Evolutionary conservation across 805 yeast species (phyloP), one percentile per base, ranked within the genome.

Genomic region (Candida suzukii): DNA sequence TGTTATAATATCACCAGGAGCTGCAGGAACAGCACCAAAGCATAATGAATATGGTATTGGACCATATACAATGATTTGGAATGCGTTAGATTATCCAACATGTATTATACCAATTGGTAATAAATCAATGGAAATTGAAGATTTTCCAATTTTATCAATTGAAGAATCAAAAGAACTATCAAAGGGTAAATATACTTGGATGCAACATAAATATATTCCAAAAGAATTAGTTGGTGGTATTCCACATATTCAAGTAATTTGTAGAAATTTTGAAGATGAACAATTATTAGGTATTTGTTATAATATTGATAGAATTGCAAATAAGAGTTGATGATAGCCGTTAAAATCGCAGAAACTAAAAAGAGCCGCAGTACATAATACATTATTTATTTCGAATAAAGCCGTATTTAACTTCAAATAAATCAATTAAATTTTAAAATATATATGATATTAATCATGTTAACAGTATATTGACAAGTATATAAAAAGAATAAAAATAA

Each of bases 241-340:
- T 0, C 78, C 74, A 9, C 75, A 77, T n/a, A 61, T 81, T n/a
- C 86, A 80, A 54, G 58, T 81, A 30, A 74, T 78, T 6, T 78
- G 82, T 19, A 65, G 68, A 44, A 66, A 75, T 41, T 65, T 68
- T 25, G 72, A 75, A 48, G 87, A 80, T 47, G 87, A 80, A 51
- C 77, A 77, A 51, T 35, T 46, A 21, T 32, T 47, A 11, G 43
- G 39, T 26, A 24, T 35, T 16, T 9, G 35, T 12, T 16, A 6
- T 5, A 29, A 7, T 7, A 17, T 29, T 17, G 20, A 29, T 14
- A 7, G 13, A 4, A 29, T 29, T 14, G 8, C 16, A 16, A 29
- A 29, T 17, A 27, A 27, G 12, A 11, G 16, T 11, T n/a, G n/a
- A n/a, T n/a, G n/a, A n/a, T n/a, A n/a, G n/a, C n/a, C n/a, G n/a